Evolutionary conservation across 2,329 filamentous ascomycete species (phyloP).

Genomic region (Colletotrichum neosansevieriae): DNA sequence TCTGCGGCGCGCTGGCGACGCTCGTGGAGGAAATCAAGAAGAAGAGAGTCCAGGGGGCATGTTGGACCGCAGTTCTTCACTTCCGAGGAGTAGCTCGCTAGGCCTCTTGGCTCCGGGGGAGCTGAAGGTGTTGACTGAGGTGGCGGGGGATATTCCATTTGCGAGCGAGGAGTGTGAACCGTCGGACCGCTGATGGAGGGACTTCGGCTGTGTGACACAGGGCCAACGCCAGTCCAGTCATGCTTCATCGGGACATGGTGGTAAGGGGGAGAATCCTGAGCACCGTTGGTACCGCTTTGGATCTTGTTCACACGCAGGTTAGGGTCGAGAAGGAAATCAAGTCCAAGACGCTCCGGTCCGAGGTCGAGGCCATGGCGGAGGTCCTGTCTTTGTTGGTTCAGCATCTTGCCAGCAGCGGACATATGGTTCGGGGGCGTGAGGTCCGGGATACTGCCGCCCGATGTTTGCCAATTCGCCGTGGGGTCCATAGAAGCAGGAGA

Average conservation of each 20-base stretch:
- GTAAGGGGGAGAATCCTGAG: slow-evolving; percentile 59
- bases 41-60: slow-evolving; percentile 82
- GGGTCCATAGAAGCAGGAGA: slow-evolving; percentile 51
- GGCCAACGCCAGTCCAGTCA: slow-evolving; percentile 57
- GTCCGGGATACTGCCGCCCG: slow-evolving; percentile 35
- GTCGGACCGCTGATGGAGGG: slow-evolving; percentile 60
- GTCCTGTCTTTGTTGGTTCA: slow-evolving; percentile 62
- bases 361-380: slow-evolving; percentile 69
- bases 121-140: slow-evolving; percentile 1
- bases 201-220: slow-evolving; percentile 72
- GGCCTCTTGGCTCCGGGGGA: slow-evolving; percentile 15
- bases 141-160: slow-evolving; percentile 19
- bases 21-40: slow-evolving; percentile 82
- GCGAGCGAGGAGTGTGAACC: slow-evolving; percentile 25
- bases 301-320: slow-evolving; percentile 67
- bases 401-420: slow-evolving; percentile 47
- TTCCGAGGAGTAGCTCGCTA: slow-evolving; percentile 46
- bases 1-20: slow-evolving; percentile 74
- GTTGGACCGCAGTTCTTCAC: slow-evolving; percentile 75
- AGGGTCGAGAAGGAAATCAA: slow-evolving; percentile 78
- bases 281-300: slow-evolving; percentile 61
- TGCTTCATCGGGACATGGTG: slow-evolving; percentile 64
- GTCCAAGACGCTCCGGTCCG: slow-evolving; percentile 74
- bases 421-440: slow-evolving; percentile 40
- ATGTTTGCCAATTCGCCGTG: slow-evolving; percentile 22